Base-by-base conservation (phyloP, 192 early-diverging fungal species). In the Coemansia sp. region DNA sequence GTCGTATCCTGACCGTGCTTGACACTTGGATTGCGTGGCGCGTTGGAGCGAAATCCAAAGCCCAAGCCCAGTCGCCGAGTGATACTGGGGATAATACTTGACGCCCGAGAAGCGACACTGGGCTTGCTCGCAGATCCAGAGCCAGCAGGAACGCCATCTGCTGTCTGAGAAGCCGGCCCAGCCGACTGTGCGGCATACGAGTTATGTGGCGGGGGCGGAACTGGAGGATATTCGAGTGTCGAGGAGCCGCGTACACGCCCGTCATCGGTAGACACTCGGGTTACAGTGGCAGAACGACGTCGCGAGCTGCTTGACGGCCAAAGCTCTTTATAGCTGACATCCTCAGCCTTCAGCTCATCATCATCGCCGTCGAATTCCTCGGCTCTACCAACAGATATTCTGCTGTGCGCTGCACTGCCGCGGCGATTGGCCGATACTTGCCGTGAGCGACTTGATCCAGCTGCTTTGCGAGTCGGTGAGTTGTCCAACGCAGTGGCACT, bases 11-110 rank as follows among this genome's bases (percentile, higher is more conserved):
- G 21, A 6, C 49, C 13, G n/a, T 72, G 69, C 40, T 62, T 60
- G 32, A 23, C 57, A 38, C 73, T 69, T 5, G 49, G 17, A 14
- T 42, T 73, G 21, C 63, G 66, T 26, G 64, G 66, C 26, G 64
- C 50, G 7, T 57, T 49, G 11, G 75, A 68, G 46, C 63, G 66
- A 61, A 77, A 72, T 28, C 75, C 75, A 66, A 82, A 82, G 6
- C 80, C 80, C 42, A 82, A 63, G 2, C 80, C 80, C 42, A 82
- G 59, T 17, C 80, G 63, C 9, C 80, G 75, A 6, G 80, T 82
- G 26, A 82, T 68, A 2, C 46, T 77, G 13, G 80, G 80, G 32
- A 82, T 82, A 9, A 82, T 67, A 40, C 49, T 74, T 11, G 80
- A 77, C 30, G 80, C 72, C 9, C 80, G 80, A 33, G 73, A 62